phyloP scores from a whole-genome alignment of 768 basidiomycete species.

The Agaricus subrufescens region DNA sequence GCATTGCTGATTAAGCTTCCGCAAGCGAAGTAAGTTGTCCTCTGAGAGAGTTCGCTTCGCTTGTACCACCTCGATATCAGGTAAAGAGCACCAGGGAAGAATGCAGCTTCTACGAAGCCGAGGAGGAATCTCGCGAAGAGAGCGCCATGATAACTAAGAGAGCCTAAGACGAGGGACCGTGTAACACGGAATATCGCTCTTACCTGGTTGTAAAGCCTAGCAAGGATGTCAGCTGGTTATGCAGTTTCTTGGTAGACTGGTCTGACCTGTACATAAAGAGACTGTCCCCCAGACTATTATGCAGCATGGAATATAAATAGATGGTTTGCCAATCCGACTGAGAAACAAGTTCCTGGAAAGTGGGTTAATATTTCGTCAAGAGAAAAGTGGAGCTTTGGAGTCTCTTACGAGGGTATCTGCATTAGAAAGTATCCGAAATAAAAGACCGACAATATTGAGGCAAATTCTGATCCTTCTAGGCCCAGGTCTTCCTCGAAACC shows the following conservation, averaged over 20 bases:
- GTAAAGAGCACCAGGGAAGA: slow-evolving; percentile 66
- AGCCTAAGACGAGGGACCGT: neutral
- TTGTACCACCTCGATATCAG: slow-evolving; percentile 72
- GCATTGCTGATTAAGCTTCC: slow-evolving; percentile 79
- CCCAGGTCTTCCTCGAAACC: slow-evolving; percentile 63
- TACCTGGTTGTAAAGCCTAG: slow-evolving; percentile 39
- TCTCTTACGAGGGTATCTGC: slow-evolving; percentile 62
- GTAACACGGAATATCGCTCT: neutral
- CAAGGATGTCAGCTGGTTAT: neutral
- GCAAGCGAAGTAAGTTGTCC: slow-evolving; percentile 64
- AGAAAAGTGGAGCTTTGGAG: neutral
- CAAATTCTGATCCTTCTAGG: slow-evolving; percentile 56
- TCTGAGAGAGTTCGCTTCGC: slow-evolving; percentile 61
- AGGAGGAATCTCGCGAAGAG: slow-evolving; percentile 71
- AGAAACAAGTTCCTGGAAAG: slow-evolving; percentile 61
- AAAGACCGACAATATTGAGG: slow-evolving; percentile 53
- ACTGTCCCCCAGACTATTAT: slow-evolving; percentile 66
- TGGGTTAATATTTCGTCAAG: neutral
- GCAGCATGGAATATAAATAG: slow-evolving; percentile 55
- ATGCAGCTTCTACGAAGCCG: slow-evolving; percentile 70
- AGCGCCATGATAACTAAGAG: slow-evolving; percentile 53
- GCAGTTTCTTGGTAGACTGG: neutral
- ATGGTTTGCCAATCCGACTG: slow-evolving; percentile 57
- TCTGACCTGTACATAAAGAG: slow-evolving; percentile 44
- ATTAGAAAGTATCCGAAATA: slow-evolving; percentile 68